Evolutionary conservation across 2,329 filamentous ascomycete species (phyloP), one percentile per base, ranked within the genome.

Genomic region (Fusarium mexicanum): DNA sequence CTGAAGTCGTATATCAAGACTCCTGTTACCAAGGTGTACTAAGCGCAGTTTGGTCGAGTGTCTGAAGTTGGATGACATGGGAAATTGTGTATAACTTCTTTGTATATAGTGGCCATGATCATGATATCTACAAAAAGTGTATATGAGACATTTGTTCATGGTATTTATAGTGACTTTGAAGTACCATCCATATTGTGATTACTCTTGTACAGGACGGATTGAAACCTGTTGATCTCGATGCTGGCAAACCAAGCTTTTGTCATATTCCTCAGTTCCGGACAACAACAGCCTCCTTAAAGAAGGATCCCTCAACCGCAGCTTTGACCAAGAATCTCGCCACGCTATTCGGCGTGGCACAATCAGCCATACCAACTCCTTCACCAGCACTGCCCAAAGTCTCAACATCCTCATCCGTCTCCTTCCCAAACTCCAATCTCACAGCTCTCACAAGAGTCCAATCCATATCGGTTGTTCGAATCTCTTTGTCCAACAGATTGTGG

Each of bases 381-480:
- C 82, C 82, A 1, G 65, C 67, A 48, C 79, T 79, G 8, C 75
- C 80, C n/a, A 83, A 51, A 2, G 70, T 80, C 61, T 75, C 60
- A 47, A 82, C 74, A 0, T 79, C 75, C 46, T 40, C 29, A 14
- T 53, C 54, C 0, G 40, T 26, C 16, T 64, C 46, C 17, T 43
- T 50, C 0, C 81, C 76, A 47, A 81, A 83, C 24, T 79, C 67
- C 43, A 83, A 38, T 61, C 75, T 80, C 48, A 76, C 66, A 61
- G 81, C 74, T 65, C 82, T 77, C 44, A 84, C 81, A 40, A 84
- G 78, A 44, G 80, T 83, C 80, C 80, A 84, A 9, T 83, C 75
- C 80, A 83, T 80, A 8, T 74, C 73, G 8, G 78, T 83, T 3
- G 41, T 17, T 18, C 80, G 76, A 38, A 83, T 82, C 68, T 84